Base-by-base conservation (phyloP, 139 green algal genomes). In the Prasinococcaceae sp. region DNA sequence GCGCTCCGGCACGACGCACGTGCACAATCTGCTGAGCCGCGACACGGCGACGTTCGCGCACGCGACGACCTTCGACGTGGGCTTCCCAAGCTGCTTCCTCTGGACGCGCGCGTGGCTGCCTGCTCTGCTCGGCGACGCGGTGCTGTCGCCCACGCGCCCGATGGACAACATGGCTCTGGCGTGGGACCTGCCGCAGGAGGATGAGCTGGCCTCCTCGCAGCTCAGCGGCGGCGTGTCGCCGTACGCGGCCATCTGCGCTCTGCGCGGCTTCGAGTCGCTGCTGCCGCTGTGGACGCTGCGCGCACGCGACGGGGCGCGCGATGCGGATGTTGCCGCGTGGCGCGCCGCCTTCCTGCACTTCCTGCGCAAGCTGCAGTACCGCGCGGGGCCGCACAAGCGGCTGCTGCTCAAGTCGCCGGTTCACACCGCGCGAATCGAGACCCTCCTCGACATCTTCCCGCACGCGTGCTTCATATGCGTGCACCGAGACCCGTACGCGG, bases 371-470 rank as follows among this genome's bases (percentile, higher is more conserved):
- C 50, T 70, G 37, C 24, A 41, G 56, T 55, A 42, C n/a, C 24
- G 25, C 10, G 52, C 39, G 24, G 52, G 28, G 8, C 37, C 12
- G 14, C 28, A 55, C 32, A 71, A 65, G 42, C 63, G 62, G 3
- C 62, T 85, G 26, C 55, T 85, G 16, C 67, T 85, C 33, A 85
- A 85, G 41, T 70, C 52, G 8, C 78, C 78, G 3, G 73, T 81
- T 38, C 78, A 85, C 64, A 79, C 69, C 0, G 75, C 62, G 12
- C 59, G 75, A 4, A 30, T 80, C 27, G 2, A 39, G 33, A 30
- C 73, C 23, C 51, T 77, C 28, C 51, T 61, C 12, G 23, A 52
- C 6, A 62, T 83, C 25, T 85, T 83, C 56, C 78, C 78, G 0
- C 20, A 50, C 0, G 75, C 78, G 1, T 51, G 61, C 4, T 85